phyloP scores from a whole-genome alignment of 2,329 filamentous ascomycete species.

The Ophiostoma sp. region DNA sequence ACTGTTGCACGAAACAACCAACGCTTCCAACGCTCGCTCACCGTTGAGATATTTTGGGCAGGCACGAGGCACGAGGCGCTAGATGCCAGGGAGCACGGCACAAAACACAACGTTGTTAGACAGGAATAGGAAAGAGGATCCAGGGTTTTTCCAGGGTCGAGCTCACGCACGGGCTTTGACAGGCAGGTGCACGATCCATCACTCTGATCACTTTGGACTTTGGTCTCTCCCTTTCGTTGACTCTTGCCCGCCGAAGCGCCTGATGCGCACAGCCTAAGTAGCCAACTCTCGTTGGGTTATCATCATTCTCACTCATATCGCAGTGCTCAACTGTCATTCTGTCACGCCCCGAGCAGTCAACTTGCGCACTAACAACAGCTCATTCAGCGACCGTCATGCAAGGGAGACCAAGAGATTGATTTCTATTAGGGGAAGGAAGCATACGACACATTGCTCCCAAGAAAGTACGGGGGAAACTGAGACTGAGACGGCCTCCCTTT shows the following conservation, averaged over 20 bases:
- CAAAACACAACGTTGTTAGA: conserved; percentile 6
- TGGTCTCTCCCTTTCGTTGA: background rate
- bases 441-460: background rate
- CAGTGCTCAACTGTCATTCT: background rate
- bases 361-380: background rate
- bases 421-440: background rate
- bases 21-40: background rate
- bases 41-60: background rate
- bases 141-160: background rate
- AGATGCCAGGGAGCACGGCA: background rate
- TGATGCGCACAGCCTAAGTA: background rate
- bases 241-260: background rate
- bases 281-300: background rate
- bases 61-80: background rate
- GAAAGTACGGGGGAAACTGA: background rate
- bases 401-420: background rate
- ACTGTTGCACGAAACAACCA: background rate
- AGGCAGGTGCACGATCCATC: background rate
- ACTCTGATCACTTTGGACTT: background rate
- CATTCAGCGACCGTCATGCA: conserved; percentile 16
- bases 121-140: conserved; percentile 10
- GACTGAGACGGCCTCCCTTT: background rate
- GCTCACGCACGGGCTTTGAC: conserved; percentile 1
- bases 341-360: background rate
- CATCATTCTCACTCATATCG: background rate